phyloP scores from a whole-genome alignment of 306 rosid species.

The Cucurbita ficifolia region DNA sequence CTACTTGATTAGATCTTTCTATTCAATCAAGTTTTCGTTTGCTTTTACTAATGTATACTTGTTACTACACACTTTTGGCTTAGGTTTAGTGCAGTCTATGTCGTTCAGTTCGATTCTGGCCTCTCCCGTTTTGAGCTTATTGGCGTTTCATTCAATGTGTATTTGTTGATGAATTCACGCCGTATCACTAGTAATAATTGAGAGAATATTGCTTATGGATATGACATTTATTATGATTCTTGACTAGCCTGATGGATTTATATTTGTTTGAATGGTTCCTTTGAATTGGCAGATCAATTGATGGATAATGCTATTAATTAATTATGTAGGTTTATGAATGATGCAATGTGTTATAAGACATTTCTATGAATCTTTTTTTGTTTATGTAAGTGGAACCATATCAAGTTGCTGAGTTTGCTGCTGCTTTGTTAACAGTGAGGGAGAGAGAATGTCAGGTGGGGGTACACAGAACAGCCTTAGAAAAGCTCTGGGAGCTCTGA shows the following conservation, averaged over 20 bases:
- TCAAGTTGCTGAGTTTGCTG: constrained; percentile 10
- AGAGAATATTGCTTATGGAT: background rate
- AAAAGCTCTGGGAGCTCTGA: constrained; percentile 91
- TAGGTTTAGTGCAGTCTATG: background rate
- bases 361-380: background rate
- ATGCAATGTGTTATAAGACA: background rate
- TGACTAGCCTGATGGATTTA: background rate
- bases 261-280: background rate
- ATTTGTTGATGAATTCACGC: background rate
- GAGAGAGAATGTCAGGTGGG: constrained; percentile 66
- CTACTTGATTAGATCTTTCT: constrained; percentile 14
- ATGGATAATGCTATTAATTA: background rate
- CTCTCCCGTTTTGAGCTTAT: background rate
- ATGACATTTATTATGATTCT: background rate
- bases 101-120: background rate
- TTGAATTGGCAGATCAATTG: background rate
- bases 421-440: constrained; percentile 27
- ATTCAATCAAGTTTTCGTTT: background rate
- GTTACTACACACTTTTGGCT: background rate
- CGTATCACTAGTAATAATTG: background rate
- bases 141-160: background rate
- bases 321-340: background rate
- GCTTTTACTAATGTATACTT: background rate
- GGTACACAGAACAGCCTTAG: constrained; percentile 79
- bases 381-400: background rate